Conservation (phyloP, 176 grass and related monocot species). For the Cymbopogon citratus region DNA sequence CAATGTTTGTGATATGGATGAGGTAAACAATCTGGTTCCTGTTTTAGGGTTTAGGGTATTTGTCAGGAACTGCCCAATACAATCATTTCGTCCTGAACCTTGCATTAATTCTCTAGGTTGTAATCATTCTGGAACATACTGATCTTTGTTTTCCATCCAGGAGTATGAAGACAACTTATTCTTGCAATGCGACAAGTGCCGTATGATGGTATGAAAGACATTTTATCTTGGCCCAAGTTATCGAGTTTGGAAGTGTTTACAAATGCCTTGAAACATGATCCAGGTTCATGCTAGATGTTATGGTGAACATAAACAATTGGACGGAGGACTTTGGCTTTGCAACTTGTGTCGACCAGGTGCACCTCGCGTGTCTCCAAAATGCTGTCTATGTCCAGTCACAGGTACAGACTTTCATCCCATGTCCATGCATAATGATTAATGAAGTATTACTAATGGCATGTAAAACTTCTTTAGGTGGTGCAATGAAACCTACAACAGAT, state of each 20-base stretch:
- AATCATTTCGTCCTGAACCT: too few species aligned
- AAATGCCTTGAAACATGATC: conserved; percentile 24
- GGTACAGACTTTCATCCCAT: conserved; percentile 39
- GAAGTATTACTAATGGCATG: conserved; percentile 35
- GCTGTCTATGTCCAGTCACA: conserved; percentile 91
- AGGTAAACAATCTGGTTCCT: conserved; percentile 55
- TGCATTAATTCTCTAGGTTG: conserved; percentile 3
- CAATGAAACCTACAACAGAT: conserved; percentile 98
- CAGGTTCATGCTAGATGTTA: conserved; percentile 99
- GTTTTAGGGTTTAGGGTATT: too few species aligned
- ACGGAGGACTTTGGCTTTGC: conserved; percentile 95
- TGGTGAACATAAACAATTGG: conserved; percentile 79
- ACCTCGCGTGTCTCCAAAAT: conserved; percentile 72
- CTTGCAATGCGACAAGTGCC: conserved; percentile 95
- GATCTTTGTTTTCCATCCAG: conserved; percentile 44
- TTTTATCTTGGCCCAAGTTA: conserved; percentile 25
- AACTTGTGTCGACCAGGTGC: conserved; percentile 94
- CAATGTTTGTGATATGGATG: conserved; percentile 99
- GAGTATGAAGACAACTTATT: conserved; percentile 99
- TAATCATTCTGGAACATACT: conserved; percentile 28
- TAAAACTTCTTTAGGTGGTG: conserved; percentile 59
- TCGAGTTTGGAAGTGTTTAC: conserved; percentile 19
- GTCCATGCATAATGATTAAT: neutral
- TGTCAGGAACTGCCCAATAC: too few species aligned
- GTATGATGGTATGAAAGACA: conserved; percentile 79